Conservation (phyloP, 805 yeast genomes). For the Diddensiella transvaalensis region DNA sequence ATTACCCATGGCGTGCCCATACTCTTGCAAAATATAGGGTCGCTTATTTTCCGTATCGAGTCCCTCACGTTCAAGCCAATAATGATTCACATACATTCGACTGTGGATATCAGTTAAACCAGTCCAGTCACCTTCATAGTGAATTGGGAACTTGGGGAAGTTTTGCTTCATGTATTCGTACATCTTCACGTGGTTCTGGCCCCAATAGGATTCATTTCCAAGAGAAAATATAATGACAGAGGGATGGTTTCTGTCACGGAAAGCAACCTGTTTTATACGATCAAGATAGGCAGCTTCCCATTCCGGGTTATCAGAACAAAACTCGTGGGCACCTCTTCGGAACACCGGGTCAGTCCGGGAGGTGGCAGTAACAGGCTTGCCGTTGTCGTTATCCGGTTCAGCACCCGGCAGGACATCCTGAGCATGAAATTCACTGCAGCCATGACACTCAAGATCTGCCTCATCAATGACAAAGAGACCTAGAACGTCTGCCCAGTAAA, state of each 20-base stretch:
- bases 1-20: constrained; percentile 40
- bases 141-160: constrained; percentile 34
- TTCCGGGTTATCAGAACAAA: constrained; percentile 32
- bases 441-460: constrained; percentile 40
- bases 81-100: constrained; percentile 34
- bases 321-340: constrained; percentile 23
- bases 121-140: constrained; percentile 34
- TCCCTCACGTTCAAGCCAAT: constrained; percentile 26
- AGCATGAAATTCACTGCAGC: constrained; percentile 22
- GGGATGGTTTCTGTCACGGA: constrained; percentile 37
- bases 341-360: constrained; percentile 17
- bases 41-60: constrained; percentile 22
- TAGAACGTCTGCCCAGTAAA: constrained; percentile 32
- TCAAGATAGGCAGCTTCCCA: constrained; percentile 38
- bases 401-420: neutral
- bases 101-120: constrained; percentile 31
- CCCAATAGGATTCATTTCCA: constrained; percentile 39
- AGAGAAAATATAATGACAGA: constrained; percentile 38
- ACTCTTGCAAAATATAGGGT: constrained; percentile 37
- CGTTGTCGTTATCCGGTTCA: neutral
- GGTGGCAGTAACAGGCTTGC: neutral
- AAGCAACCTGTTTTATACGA: constrained; percentile 32
- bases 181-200: constrained; percentile 35
- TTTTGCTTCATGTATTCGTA: constrained; percentile 26
- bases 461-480: constrained; percentile 40